These are phyloP conservation scores for Mycena rosella DNA, from an alignment of 768 basidiomycete genomes.

Conservation along the genomic window DNA sequence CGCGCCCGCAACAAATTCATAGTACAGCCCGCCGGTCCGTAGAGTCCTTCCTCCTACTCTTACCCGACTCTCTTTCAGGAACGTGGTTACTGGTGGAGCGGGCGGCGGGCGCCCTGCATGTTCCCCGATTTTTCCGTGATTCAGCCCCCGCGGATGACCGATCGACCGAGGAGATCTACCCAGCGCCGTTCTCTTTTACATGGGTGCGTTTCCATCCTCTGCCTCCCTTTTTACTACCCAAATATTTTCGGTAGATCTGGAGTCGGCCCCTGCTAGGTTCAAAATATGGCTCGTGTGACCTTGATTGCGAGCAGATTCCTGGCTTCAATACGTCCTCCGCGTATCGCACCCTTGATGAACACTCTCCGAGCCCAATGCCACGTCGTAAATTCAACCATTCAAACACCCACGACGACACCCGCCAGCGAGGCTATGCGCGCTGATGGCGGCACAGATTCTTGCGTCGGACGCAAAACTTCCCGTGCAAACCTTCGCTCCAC, in stretches of 20 bases:
- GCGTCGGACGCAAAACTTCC: neutral
- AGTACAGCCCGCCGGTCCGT: constrained; percentile 21
- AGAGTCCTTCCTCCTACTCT: constrained; percentile 10
- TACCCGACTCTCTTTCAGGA: neutral
- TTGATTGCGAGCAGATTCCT: neutral
- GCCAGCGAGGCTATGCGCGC: constrained; percentile 8
- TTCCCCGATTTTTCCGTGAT: neutral
- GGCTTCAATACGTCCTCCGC: neutral
- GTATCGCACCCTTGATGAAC: neutral
- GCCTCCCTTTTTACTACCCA: neutral
- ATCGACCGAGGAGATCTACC: neutral
- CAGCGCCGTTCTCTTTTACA: neutral
- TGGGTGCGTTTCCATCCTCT: neutral
- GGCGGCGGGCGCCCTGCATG: no score
- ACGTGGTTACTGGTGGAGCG: constrained; percentile 17
- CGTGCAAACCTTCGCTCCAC: neutral
- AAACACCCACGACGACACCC: neutral
- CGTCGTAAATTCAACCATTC: neutral
- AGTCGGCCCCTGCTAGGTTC: neutral
- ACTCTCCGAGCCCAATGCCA: neutral
- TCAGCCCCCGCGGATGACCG: no score
- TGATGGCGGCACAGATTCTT: neutral
- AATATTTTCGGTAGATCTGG: neutral
- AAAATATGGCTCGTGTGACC: no score
- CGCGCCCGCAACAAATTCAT: neutral